These are phyloP conservation scores for Eragrostis tef DNA, from an alignment of 202 grass and related monocot genomes.

Conservation along the genomic window DNA sequence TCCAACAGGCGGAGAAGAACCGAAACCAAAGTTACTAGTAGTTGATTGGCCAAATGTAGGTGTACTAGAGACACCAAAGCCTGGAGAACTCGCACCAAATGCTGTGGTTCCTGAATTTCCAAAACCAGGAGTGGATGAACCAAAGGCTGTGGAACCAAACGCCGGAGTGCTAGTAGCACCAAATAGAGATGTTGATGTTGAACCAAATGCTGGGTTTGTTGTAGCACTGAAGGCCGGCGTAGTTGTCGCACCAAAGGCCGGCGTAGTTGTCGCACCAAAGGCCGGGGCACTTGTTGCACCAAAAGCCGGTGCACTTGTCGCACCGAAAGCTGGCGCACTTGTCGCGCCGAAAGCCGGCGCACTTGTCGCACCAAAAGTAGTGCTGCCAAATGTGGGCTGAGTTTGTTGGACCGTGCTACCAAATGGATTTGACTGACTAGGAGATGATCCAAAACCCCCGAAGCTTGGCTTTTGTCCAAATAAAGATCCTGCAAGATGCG, in stretches of 20 bases:
- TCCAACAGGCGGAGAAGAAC: conserved; percentile 65
- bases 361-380: too few relatives aligned
- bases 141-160: conserved; percentile 71
- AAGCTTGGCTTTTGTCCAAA: too few relatives aligned
- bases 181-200: conserved; percentile 72
- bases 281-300: conserved; percentile 2
- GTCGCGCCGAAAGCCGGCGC: too few relatives aligned
- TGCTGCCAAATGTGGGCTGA: too few relatives aligned
- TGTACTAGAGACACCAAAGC: conserved; percentile 65
- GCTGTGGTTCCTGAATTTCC: conserved; percentile 59
- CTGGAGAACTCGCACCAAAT: conserved; percentile 58
- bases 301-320: conserved; percentile 48
- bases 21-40: conserved; percentile 52
- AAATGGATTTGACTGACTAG: too few relatives aligned
- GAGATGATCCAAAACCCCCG: too few relatives aligned
- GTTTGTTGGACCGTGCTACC: too few relatives aligned
- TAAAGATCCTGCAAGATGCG: too few relatives aligned
- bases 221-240: too few relatives aligned
- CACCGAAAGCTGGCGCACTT: not conserved
- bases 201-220: conserved; percentile 70
- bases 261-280: conserved; percentile 54
- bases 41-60: conserved; percentile 50
- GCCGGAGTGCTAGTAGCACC: conserved; percentile 58
- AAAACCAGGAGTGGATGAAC: conserved; percentile 63
- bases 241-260: conserved; percentile 60